A percentile compares a stretch with the other conserved stretches of the same genome.
Evolutionary conservation across 371 early-diverging fungal genomes (phyloP).

Genomic region (Batrachochytrium dendrobatidis): DNA sequence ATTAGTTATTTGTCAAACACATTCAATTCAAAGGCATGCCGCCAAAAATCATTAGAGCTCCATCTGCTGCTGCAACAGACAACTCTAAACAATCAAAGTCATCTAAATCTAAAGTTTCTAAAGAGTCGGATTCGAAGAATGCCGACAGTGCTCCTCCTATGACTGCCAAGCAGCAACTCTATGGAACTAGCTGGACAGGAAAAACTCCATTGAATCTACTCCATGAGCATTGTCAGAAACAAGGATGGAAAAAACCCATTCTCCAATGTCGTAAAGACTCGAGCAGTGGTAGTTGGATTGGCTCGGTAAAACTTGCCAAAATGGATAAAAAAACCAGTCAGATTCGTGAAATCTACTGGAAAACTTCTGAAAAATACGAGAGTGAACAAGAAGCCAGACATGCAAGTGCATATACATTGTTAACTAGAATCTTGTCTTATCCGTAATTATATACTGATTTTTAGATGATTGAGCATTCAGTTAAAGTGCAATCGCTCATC

Average conservation of each 20-base stretch:
- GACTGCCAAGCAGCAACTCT: neutral
- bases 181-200: constrained; percentile 57
- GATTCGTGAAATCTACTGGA: neutral
- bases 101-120: no score
- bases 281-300: neutral
- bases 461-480: neutral
- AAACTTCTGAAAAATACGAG: constrained; percentile 41
- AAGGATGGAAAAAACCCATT: constrained; percentile 67
- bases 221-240: constrained; percentile 69
- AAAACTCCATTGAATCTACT: constrained; percentile 72
- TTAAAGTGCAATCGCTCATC: neutral
- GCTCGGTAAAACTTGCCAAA: neutral
- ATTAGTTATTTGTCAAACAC: no score
- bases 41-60: constrained; percentile 6
- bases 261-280: constrained; percentile 36
- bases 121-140: no score
- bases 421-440: neutral
- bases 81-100: no score
- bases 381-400: constrained; percentile 71
- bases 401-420: constrained; percentile 13
- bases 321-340: constrained; percentile 5
- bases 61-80: neutral
- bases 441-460: neutral
- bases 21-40: no score
- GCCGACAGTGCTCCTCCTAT: no score